These are phyloP conservation scores for Darksidea phi DNA, from an alignment of 495 filamentous ascomycete species.

Conservation along the genomic window DNA sequence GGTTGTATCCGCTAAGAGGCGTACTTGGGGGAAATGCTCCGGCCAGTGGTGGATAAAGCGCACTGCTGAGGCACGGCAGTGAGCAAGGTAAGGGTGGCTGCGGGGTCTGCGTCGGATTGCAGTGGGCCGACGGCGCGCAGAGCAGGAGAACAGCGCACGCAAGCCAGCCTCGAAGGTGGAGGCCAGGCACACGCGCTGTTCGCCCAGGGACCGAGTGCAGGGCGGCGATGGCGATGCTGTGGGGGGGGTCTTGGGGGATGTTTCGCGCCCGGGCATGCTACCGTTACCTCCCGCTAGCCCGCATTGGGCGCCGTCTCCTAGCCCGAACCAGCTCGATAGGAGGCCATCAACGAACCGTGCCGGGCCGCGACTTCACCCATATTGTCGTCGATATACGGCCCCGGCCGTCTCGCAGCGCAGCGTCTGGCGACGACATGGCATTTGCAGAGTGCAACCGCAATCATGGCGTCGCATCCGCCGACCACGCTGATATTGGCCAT, in stretches of 20 bases:
- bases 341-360: constrained; percentile 6
- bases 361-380: constrained; percentile 21
- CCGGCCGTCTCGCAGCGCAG: background rate
- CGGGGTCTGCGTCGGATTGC: constrained; percentile 15
- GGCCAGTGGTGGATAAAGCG: constrained; percentile 24
- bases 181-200: constrained; percentile 25
- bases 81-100: constrained; percentile 28
- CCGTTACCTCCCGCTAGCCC: constrained; percentile 27
- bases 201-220: background rate
- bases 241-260: constrained; percentile 16
- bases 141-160: background rate
- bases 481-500: constrained; percentile 11
- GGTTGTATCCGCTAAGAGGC: constrained; percentile 38
- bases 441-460: constrained; percentile 25
- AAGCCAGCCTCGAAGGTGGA: background rate
- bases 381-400: constrained; percentile 1
- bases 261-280: constrained; percentile 30
- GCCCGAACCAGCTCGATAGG: constrained; percentile 18
- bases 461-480: constrained; percentile 23
- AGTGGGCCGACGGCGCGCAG: constrained; percentile 5
- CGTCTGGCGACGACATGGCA: background rate
- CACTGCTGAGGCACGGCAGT: constrained; percentile 27
- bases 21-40: constrained; percentile 23
- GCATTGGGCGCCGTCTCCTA: background rate
- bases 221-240: constrained; percentile 19